A percentile compares a stretch with the other conserved stretches of the same genome.
Conservation (phyloP, 495 filamentous ascomycete genomes). For the Aspergillus ellipticus region DNA sequence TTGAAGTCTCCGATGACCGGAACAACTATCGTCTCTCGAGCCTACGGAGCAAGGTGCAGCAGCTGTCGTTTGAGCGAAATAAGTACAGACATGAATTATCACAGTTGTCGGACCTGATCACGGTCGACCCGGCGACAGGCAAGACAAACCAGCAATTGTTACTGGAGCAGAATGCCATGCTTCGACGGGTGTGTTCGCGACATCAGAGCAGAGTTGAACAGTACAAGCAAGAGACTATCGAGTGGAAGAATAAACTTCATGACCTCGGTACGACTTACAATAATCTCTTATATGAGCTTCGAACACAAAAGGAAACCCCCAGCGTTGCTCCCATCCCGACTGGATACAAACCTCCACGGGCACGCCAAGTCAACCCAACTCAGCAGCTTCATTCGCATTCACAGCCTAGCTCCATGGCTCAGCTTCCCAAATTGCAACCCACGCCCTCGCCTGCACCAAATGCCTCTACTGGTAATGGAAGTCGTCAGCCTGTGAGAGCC, state of each 20-base stretch:
- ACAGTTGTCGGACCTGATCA: slow-evolving; percentile 9
- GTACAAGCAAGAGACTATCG: slow-evolving; percentile 19
- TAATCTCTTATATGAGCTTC: slow-evolving; percentile 24
- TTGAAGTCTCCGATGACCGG: slow-evolving; percentile 18
- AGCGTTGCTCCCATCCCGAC: slow-evolving; percentile 11
- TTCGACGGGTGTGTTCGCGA: slow-evolving; percentile 18
- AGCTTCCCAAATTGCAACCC: background rate
- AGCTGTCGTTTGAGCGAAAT: slow-evolving; percentile 20
- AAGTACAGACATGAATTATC: slow-evolving; percentile 19
- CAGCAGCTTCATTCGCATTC: background rate
- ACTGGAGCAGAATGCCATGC: slow-evolving; percentile 21
- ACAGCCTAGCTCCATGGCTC: background rate
- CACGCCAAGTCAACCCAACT: background rate
- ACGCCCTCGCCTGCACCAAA: background rate
- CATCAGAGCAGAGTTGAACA: slow-evolving; percentile 18
- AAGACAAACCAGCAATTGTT: slow-evolving; percentile 23
- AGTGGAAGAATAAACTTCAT: slow-evolving; percentile 21
- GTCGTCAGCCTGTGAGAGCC: background rate
- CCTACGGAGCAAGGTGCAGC: slow-evolving; percentile 13
- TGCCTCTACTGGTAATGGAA: background rate
- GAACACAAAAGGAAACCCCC: slow-evolving; percentile 15
- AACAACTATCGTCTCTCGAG: slow-evolving; percentile 10
- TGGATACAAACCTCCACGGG: slow-evolving; percentile 19
- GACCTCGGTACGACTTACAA: slow-evolving; percentile 19
- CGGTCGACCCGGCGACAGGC: slow-evolving; percentile 16